Percentiles rank a stretch among this genome's conserved stretches.
Evolutionary conservation across 2,329 filamentous ascomycete species (phyloP).

Genomic region (Penicillium sp.): DNA sequence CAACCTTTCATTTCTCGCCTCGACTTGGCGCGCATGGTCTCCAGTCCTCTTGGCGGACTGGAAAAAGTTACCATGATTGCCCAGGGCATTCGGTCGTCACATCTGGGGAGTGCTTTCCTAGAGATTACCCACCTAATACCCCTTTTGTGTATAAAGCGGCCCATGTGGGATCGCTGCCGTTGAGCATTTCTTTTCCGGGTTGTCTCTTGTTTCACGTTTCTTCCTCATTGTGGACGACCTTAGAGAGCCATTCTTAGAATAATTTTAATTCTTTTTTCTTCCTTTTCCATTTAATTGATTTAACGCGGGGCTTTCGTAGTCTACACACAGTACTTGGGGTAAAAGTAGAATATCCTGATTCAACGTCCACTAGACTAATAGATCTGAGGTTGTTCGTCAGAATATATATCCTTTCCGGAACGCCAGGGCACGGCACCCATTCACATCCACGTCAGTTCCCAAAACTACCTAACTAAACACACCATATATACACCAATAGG

Average conservation of each 20-base stretch:
- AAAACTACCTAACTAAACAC: not conserved
- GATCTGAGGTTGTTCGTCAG: not conserved
- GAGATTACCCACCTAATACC: slow-evolving; percentile 16
- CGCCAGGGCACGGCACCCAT: not conserved
- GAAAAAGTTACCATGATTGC: slow-evolving; percentile 9
- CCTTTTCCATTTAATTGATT: not conserved
- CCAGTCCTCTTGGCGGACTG: slow-evolving; percentile 14
- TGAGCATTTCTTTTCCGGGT: slow-evolving; percentile 23
- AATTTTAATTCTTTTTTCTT: slow-evolving; percentile 34
- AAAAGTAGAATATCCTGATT: not conserved
- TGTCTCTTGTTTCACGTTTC: slow-evolving; percentile 18
- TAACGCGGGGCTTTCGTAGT: not conserved
- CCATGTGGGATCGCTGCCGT: slow-evolving; percentile 14
- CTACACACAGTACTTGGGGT: not conserved
- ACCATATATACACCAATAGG: not conserved
- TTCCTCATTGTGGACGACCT: slow-evolving; percentile 17
- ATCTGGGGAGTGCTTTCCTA: not conserved
- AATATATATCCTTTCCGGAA: not conserved
- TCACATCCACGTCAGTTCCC: not conserved
- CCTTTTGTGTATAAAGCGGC: slow-evolving; percentile 24
- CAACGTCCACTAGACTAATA: not conserved
- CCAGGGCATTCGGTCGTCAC: not conserved
- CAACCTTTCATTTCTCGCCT: slow-evolving; percentile 20
- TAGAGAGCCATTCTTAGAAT: slow-evolving; percentile 32
- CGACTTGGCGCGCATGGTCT: slow-evolving; percentile 22